These are phyloP conservation scores for Colletotrichum plurivorum DNA, from an alignment of 2,329 filamentous ascomycete genomes.

Conservation along the genomic window DNA sequence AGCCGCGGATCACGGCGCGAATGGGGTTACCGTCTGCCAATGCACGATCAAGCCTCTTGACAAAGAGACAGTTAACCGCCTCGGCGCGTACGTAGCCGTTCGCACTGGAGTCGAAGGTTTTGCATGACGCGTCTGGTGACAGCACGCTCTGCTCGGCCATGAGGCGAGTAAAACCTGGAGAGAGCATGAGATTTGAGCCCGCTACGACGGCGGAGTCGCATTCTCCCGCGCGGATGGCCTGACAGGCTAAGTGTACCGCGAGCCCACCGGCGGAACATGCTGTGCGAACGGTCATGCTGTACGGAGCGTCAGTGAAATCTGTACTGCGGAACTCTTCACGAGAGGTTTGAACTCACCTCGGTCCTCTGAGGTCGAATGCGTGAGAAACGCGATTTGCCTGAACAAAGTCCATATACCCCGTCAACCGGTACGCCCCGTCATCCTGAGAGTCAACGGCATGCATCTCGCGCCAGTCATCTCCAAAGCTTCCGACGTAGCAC, in stretches of 20 bases:
- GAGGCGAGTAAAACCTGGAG: conserved; percentile 9
- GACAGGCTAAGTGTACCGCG: conserved; percentile 50
- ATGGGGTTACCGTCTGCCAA: conserved; percentile 55
- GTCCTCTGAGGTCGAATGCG: conserved; percentile 31
- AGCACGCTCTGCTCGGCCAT: conserved; percentile 46
- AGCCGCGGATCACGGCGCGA: conserved; percentile 48
- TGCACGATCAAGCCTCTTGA: conserved; percentile 58
- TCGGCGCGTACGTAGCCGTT: conserved; percentile 60
- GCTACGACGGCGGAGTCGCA: conserved; percentile 49
- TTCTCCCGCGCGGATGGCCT: conserved; percentile 46
- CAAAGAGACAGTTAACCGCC: conserved; percentile 53
- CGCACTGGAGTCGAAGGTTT: conserved; percentile 55
- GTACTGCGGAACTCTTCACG: no score
- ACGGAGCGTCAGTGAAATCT: background rate
- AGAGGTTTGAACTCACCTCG: conserved; percentile 9
- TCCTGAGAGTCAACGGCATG: conserved; percentile 33
- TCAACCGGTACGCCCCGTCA: conserved; percentile 21
- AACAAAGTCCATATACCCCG: conserved; percentile 42
- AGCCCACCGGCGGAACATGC: conserved; percentile 52
- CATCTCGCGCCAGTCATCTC: conserved; percentile 45
- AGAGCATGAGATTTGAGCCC: conserved; percentile 49
- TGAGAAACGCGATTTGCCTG: conserved; percentile 45
- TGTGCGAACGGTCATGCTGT: conserved; percentile 52
- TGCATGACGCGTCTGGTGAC: conserved; percentile 44
- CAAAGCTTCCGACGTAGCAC: conserved; percentile 47